Conservation (phyloP, 768 basidiomycete species). For the Russula ochroleuca region DNA sequence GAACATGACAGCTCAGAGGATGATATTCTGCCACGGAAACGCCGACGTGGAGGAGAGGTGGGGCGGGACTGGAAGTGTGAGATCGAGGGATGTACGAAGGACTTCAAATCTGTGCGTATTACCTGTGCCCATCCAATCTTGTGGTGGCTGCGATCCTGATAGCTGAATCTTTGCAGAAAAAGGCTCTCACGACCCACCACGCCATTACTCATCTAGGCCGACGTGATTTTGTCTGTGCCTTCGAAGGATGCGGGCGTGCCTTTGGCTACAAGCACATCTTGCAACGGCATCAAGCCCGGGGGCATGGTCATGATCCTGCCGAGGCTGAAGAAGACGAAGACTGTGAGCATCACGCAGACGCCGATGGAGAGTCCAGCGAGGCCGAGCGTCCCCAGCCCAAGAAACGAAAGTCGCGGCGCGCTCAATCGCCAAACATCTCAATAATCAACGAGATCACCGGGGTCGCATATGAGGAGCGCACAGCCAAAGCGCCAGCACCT, state of each 20-base stretch:
- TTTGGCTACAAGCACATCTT: conserved; percentile 87
- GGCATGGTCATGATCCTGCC: conserved; percentile 37
- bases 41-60: conserved; percentile 65
- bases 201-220: conserved; percentile 69
- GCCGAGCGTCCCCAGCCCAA: conserved; percentile 1
- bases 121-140: neutral
- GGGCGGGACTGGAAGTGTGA: conserved; percentile 79
- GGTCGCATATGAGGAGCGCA: conserved; percentile 48
- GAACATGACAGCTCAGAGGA: conserved; percentile 34
- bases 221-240: conserved; percentile 66
- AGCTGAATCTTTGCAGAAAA: conserved; percentile 52
- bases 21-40: conserved; percentile 42
- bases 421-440: neutral
- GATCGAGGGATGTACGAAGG: conserved; percentile 61
- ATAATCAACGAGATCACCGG: conserved; percentile 57
- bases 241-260: conserved; percentile 52
- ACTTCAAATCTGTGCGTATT: conserved; percentile 76
- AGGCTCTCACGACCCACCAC: conserved; percentile 64
- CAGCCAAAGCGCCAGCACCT: conserved; percentile 37
- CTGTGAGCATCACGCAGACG: conserved; percentile 41
- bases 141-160: conserved; percentile 7
- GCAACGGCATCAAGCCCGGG: conserved; percentile 60
- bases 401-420: conserved; percentile 7
- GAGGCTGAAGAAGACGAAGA: conserved; percentile 33
- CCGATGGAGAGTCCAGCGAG: conserved; percentile 34